Base-by-base conservation (phyloP, 2,329 filamentous ascomycete species). In the Lachnellula willkommii region DNA sequence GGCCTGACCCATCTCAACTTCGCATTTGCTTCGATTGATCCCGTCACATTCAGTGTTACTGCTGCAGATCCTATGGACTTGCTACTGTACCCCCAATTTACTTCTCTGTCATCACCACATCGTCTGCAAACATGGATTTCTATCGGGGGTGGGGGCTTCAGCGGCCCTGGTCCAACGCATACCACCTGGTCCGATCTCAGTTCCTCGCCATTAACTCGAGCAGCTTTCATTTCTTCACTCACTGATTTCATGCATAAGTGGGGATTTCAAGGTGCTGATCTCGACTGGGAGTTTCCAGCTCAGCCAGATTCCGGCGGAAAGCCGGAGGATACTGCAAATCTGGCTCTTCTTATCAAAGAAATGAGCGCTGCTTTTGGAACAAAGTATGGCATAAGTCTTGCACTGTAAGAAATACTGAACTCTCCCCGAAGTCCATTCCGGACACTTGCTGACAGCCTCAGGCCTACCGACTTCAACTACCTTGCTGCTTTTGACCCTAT, bases 221-320 rank as follows among this genome's bases (percentile, higher is more conserved):
- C 67, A 1, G 57, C 61, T 0, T 78, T 78, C 56, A 74, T 78
- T 51, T 36, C 43, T 0, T 74, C 70, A 0, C 50, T 73, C 0
- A 58, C 57, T 24, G 24, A 47, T 1, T 74, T 71, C 57, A 70
- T 75, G 68, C 42, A 59, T 0, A 53, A 56, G 26, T 72, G 71
- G 52, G 70, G 69, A 2, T 76, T 77, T 53, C 64, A 73, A 9
- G 75, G 76, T 2, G 67, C 74, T 2, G 76, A 79, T 53, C 54
- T 79, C 0, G 74, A 78, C 55, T 78, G 76, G 76, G 74, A 79
- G 50, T 77, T 73, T 53, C 76, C 75, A 0, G 72, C 47, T 0
- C 63, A 61, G 2, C 40, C 59, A 7, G 68, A 70, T 4, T 68
- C 74, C 0, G 73, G 72, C 7, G 75, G 76, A 0, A 56, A 58